phyloP scores from a whole-genome alignment of 768 basidiomycete genomes.

The Suillus sp. region DNA sequence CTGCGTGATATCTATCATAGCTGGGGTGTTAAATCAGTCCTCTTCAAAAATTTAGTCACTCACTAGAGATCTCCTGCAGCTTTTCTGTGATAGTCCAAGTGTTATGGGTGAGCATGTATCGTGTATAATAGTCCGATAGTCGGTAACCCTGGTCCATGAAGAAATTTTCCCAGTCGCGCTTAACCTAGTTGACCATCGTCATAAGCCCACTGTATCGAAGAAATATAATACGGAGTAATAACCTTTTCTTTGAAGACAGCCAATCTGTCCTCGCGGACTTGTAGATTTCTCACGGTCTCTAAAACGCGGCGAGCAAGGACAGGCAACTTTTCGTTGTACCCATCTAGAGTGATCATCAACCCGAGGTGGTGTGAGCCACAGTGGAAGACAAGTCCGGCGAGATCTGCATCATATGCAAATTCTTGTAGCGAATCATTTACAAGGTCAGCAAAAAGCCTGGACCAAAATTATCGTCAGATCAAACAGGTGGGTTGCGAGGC shows the following conservation, averaged over 20 bases:
- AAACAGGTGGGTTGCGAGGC: not conserved
- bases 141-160: conserved; percentile 81
- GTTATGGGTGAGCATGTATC: conserved; percentile 68
- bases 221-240: conserved; percentile 17
- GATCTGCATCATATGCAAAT: conserved; percentile 88
- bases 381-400: conserved; percentile 83
- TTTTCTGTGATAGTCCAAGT: conserved; percentile 81
- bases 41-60: conserved; percentile 31
- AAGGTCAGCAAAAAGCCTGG: conserved; percentile 78
- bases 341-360: conserved; percentile 65
- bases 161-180: conserved; percentile 84
- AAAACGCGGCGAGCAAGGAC: conserved; percentile 74
- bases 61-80: conserved; percentile 72
- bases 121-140: conserved; percentile 74
- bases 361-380: conserved; percentile 66
- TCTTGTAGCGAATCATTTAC: conserved; percentile 89
- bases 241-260: conserved; percentile 86
- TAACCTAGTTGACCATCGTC: conserved; percentile 47
- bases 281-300: conserved; percentile 62
- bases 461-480: not conserved
- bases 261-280: conserved; percentile 71
- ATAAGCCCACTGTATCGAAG: conserved; percentile 5
- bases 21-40: not conserved
- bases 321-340: conserved; percentile 91
- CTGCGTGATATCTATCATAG: conserved; percentile 59